Base-by-base conservation (phyloP, 2,329 filamentous ascomycete genomes). In the Phoma sp. region DNA sequence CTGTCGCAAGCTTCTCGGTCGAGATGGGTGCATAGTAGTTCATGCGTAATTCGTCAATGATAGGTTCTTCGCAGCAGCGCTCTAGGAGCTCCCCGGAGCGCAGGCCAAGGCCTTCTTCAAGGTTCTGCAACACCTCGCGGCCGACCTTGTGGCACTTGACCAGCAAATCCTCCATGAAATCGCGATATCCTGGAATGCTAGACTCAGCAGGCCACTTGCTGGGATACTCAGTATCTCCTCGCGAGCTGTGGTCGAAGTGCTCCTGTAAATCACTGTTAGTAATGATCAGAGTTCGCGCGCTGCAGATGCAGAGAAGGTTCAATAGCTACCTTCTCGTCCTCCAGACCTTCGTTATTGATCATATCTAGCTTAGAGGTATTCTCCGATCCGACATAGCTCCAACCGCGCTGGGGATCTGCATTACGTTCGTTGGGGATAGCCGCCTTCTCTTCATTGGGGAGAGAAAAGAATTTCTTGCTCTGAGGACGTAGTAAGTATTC, bases 1-100 rank as follows among this genome's bases (percentile, higher is more conserved):
- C 62, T 5, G 45, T 32, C 3, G 22, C 35, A 1, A 59, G 49
- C 5, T 54, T 42, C 4, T 23, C n/a, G 6, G 58, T 22, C 3
- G 36, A 24, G 8, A 62, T 36, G 2, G 55, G 33, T 4, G 64
- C 63, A 36, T 66, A 67, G 47, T 60, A 44, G 23, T 47, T 51
- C 27, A 67, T 11, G 1, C 64, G 57, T 2, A 63, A 22, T 35
- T 67, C 62, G 33, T 53, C 61, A 18, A 18, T 18, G 18, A 7
- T 46, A 50, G 4, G 39, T 35, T 11, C 42, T 48, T 4, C 43
- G 55, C 33, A 51, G 57, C 5, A 62, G 41, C 5, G 49, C 13
- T 7, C 54, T 53, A 13, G 41, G 52, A 52, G 9, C 58, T 41
- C 4, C 38, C 27, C 7, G 62, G 30, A 8, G 18, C 61, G 3